Evolutionary conservation across 495 filamentous ascomycete species (phyloP).

Genomic region (Aspergillus cavernicola): DNA sequence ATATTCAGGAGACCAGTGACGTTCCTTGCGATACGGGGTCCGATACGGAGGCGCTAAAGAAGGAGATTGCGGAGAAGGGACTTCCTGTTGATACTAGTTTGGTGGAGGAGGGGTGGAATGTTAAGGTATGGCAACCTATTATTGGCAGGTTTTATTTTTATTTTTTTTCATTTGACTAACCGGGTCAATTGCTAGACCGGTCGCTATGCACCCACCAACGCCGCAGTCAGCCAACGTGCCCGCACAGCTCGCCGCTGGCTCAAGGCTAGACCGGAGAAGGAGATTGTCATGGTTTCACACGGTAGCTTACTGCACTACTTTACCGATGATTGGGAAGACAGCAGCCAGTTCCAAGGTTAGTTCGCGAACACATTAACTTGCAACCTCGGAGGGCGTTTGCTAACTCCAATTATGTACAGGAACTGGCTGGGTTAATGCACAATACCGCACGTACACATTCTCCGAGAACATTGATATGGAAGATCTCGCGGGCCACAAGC

Average conservation of each 20-base stretch:
- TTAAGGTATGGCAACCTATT: conserved; percentile 48
- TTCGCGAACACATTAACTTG: no score
- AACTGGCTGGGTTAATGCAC: conserved; percentile 83
- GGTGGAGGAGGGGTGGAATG: conserved; percentile 65
- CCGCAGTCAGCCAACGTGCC: conserved; percentile 60
- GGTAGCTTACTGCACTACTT: conserved; percentile 73
- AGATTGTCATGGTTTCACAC: conserved; percentile 72
- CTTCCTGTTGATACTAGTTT: conserved; percentile 59
- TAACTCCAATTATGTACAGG: conserved; percentile 31
- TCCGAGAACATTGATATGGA: conserved; percentile 36
- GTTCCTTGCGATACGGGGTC: conserved; percentile 79
- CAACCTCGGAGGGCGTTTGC: no score
- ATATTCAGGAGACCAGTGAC: conserved; percentile 75
- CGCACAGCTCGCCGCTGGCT: conserved; percentile 64
- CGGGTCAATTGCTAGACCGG: conserved; percentile 24
- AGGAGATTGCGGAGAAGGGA: conserved; percentile 58
- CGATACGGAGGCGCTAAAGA: conserved; percentile 46
- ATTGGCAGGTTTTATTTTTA: no score
- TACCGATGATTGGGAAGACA: conserved; percentile 76
- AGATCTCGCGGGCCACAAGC: conserved; percentile 35
- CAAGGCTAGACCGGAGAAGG: conserved; percentile 49
- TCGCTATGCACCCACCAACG: conserved; percentile 55
- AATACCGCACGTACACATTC: conserved; percentile 75
- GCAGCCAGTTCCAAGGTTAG: conserved; percentile 51
- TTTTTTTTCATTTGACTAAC: background rate